Evolutionary conservation across 2,329 filamentous ascomycete genomes (phyloP), one percentile per base, ranked within the genome.

Genomic region (Pyricularia pennisetigena): DNA sequence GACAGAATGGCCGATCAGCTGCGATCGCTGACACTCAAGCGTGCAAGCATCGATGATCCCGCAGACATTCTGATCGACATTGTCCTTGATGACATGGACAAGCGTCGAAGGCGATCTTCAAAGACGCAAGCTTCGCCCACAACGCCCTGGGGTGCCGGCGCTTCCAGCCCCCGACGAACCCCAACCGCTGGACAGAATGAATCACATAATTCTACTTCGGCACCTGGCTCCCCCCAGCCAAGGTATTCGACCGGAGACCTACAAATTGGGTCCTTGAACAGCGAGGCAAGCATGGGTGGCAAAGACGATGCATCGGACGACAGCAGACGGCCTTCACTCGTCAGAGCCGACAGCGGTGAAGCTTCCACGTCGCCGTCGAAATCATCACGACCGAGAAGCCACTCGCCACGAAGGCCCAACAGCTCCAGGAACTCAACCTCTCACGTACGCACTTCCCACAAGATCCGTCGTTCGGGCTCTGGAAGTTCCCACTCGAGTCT

Each of bases 1-100:
- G 94, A 99, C 77, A 88, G 91, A 69, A 81, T 98, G 68, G 91
- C 95, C 9, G 95, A 99, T 76, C 94, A 97, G 77, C 82, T 99
- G 71, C 89, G 93, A 69, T 96, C 93, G 70, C 83, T 99, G 71
- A 95, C 92, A 2, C 83, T 99, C 71, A 97, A 93, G 80, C 88
- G 93, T 72, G 94, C 92, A 68, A 88, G 90, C 71, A 84, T 99
- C 63, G 93, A 97, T 71, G 94, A 99, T 75, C 93, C 93, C 3
- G 90, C 90, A 23, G 95, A 98, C 76, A 86, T 99, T 57, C 82
- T 98, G 65, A 92, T 95, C 71, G 90, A 96, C 73, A 96, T 99
- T 72, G 94, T 99, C 29, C 81, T 99, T 70, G 95, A 99, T 75
- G 95, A 99, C 75, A 95, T 97, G 85, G 94, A 98, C 78, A 95